A percentile compares a stretch with the other conserved stretches of the same genome.
Evolutionary conservation across 768 basidiomycete species (phyloP).

Genomic region (Hygrophorus pudorinus): DNA sequence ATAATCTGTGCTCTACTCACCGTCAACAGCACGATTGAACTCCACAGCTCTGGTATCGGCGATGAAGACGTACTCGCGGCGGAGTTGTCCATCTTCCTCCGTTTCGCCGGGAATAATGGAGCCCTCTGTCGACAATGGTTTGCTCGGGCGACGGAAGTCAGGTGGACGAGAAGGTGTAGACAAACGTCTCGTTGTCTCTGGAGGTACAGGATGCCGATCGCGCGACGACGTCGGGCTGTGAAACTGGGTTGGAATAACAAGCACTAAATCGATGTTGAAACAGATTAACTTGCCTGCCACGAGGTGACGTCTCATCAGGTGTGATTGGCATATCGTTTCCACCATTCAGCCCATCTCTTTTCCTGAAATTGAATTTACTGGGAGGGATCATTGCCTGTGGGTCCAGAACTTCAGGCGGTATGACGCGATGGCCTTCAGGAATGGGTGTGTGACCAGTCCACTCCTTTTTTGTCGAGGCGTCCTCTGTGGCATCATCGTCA

Average conservation of each 20-base stretch:
- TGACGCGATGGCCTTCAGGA: slow-evolving; percentile 64
- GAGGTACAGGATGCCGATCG: slow-evolving; percentile 14
- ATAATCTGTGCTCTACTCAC: slow-evolving; percentile 30
- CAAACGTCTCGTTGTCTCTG: slow-evolving; percentile 15
- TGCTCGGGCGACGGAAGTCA: background rate
- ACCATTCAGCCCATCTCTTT: slow-evolving; percentile 17
- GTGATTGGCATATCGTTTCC: slow-evolving; percentile 15
- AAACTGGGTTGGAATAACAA: background rate
- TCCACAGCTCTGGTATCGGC: slow-evolving; percentile 86
- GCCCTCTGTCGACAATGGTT: slow-evolving; percentile 42
- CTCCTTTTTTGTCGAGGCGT: slow-evolving; percentile 19
- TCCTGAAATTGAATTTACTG: slow-evolving; percentile 67
- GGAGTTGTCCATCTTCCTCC: slow-evolving; percentile 70
- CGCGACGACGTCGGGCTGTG: slow-evolving; percentile 15
- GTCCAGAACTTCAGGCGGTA: slow-evolving; percentile 74
- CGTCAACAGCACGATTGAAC: slow-evolving; percentile 87
- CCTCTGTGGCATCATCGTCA: slow-evolving; percentile 20
- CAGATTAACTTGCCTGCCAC: slow-evolving; percentile 15
- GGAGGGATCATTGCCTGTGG: slow-evolving; percentile 76
- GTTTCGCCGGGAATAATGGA: slow-evolving; percentile 76
- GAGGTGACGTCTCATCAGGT: slow-evolving; percentile 14
- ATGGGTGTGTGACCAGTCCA: slow-evolving; percentile 34
- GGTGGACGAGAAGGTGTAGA: slow-evolving; percentile 7
- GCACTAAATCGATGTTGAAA: background rate
- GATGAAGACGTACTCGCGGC: slow-evolving; percentile 89